Evolutionary conservation across 1,139 yeast genomes (phyloP).

Genomic region (Blastobotrys elegans): DNA sequence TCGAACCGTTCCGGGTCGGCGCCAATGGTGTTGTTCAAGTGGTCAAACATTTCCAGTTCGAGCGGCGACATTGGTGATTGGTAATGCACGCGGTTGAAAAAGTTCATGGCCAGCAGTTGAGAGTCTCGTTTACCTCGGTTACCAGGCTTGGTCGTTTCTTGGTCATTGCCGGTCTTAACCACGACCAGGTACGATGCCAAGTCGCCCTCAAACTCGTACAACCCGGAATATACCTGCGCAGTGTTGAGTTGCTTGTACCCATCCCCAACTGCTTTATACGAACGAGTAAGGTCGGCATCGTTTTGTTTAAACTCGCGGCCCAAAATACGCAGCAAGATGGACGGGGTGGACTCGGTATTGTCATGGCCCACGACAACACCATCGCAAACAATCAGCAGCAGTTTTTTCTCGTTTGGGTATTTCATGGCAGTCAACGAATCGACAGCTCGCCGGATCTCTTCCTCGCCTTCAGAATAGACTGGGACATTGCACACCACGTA

Average conservation of each 20-base stretch:
- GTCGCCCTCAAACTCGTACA: slow-evolving; percentile 25
- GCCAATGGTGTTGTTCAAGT: slow-evolving; percentile 29
- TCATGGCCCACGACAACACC: slow-evolving; percentile 88
- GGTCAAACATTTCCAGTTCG: slow-evolving; percentile 32
- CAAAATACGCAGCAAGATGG: slow-evolving; percentile 47
- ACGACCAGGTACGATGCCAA: slow-evolving; percentile 33
- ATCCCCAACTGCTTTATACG: slow-evolving; percentile 32
- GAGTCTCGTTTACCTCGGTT: slow-evolving; percentile 37
- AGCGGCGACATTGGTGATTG: slow-evolving; percentile 33
- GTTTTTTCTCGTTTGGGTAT: slow-evolving; percentile 89
- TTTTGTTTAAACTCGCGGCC: slow-evolving; percentile 42
- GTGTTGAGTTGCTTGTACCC: slow-evolving; percentile 29
- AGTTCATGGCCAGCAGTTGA: slow-evolving; percentile 34
- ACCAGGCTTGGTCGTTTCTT: slow-evolving; percentile 32
- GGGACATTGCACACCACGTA: slow-evolving; percentile 68
- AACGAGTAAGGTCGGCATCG: slow-evolving; percentile 28
- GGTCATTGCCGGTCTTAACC: slow-evolving; percentile 30
- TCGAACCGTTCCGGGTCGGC: slow-evolving; percentile 32
- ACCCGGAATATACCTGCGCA: slow-evolving; percentile 33
- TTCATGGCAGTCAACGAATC: slow-evolving; percentile 91
- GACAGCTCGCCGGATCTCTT: slow-evolving; percentile 76
- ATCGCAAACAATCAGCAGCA: slow-evolving; percentile 81
- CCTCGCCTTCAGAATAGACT: slow-evolving; percentile 89
- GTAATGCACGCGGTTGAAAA: slow-evolving; percentile 35
- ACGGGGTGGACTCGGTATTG: slow-evolving; percentile 28